Conservation (phyloP, 176 grass and related monocot genomes). For the Ensete ventricosum region DNA sequence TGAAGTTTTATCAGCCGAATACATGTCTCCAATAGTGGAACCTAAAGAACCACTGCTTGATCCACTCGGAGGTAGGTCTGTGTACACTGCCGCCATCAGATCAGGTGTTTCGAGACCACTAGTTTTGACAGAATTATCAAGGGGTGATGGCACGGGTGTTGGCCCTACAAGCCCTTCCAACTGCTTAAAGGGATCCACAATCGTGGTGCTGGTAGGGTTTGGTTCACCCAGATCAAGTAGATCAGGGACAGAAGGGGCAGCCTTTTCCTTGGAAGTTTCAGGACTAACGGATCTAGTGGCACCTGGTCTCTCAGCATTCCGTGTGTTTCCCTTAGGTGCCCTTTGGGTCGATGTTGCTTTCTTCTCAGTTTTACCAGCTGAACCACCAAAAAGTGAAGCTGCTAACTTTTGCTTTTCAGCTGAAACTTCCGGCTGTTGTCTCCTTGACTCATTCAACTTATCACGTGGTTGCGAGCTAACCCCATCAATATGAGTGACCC, state of each 20-base stretch:
- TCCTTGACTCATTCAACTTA: slow-evolving; percentile 46
- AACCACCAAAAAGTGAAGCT: slow-evolving; percentile 80
- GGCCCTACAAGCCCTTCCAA: slow-evolving; percentile 71
- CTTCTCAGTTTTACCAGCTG: slow-evolving; percentile 50
- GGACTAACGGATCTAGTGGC: slow-evolving; percentile 13
- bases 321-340: slow-evolving; percentile 39
- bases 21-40: slow-evolving; percentile 17
- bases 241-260: slow-evolving; percentile 49
- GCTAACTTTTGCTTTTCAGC: slow-evolving; percentile 87
- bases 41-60: slow-evolving; percentile 10
- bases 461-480: slow-evolving; percentile 38
- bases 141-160: slow-evolving; percentile 19
- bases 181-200: slow-evolving; percentile 70
- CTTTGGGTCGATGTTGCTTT: slow-evolving; percentile 38
- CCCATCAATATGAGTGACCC: slow-evolving; percentile 36
- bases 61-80: slow-evolving; percentile 25
- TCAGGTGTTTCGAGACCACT: slow-evolving; percentile 39
- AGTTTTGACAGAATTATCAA: slow-evolving; percentile 25
- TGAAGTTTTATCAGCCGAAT: slow-evolving; percentile 6
- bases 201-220: slow-evolving; percentile 24
- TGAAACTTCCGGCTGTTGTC: slow-evolving; percentile 60
- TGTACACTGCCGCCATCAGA: slow-evolving; percentile 61
- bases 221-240: slow-evolving; percentile 80
- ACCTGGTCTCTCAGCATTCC: slow-evolving; percentile 31
- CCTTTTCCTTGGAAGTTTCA: slow-evolving; percentile 42